A percentile compares a stretch with the other conserved stretches of the same genome.
phyloP scores from a whole-genome alignment of 1,284 basidiomycete genomes.

The Crepidotus sp. region DNA sequence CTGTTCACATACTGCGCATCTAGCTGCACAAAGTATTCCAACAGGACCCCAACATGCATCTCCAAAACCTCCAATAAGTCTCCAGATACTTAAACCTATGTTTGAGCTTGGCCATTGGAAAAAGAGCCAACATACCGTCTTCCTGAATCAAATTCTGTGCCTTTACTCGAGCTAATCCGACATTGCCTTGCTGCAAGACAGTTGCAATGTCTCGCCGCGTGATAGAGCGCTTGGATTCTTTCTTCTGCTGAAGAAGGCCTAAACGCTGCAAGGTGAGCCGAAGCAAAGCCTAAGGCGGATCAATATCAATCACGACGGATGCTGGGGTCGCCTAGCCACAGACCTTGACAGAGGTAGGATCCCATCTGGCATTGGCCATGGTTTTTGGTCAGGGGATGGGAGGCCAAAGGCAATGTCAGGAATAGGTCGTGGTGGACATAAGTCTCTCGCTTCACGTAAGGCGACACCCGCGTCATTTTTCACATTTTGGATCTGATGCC shows the following conservation, averaged over 20 bases:
- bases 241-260: conserved; percentile 59
- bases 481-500: background rate
- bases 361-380: conserved; percentile 15
- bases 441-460: background rate
- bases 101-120: background rate
- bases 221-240: conserved; percentile 54
- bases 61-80: conserved; percentile 58
- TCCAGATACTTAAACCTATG: conserved; percentile 27
- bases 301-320: conserved; percentile 1
- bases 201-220: conserved; percentile 59
- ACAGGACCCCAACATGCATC: conserved; percentile 53
- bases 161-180: conserved; percentile 57
- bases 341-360: conserved; percentile 19
- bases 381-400: conserved; percentile 2
- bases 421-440: background rate
- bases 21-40: conserved; percentile 45
- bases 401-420: background rate
- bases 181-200: conserved; percentile 49
- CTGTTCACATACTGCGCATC: conserved; percentile 33
- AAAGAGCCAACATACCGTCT: conserved; percentile 28
- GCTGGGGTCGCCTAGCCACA: background rate
- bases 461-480: background rate
- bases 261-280: conserved; percentile 55
- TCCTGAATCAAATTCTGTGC: conserved; percentile 58
- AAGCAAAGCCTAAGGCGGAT: conserved; percentile 42